phyloP scores from a whole-genome alignment of 2,329 filamentous ascomycete genomes.

The Aspergillus novoparasiticus region DNA sequence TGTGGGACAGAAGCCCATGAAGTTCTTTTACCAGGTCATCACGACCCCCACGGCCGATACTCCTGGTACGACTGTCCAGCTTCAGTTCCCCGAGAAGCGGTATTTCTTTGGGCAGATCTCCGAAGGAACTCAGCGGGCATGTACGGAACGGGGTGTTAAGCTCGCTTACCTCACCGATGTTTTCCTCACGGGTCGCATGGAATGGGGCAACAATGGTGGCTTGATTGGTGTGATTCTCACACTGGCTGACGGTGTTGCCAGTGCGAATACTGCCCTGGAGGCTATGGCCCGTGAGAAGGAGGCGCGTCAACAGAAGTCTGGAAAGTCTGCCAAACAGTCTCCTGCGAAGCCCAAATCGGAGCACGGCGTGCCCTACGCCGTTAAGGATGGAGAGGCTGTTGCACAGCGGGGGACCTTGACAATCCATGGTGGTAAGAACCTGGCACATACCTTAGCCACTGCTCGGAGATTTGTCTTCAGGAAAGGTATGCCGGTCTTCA shows the following conservation, averaged over 20 bases:
- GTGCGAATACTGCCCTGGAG: constrained; percentile 50
- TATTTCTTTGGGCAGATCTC: constrained; percentile 83
- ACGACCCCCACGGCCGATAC: constrained; percentile 87
- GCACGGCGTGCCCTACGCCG: constrained; percentile 31
- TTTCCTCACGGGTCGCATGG: constrained; percentile 77
- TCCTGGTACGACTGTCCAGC: constrained; percentile 71
- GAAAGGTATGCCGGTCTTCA: constrained; percentile 73
- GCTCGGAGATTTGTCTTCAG: constrained; percentile 83
- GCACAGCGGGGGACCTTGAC: constrained; percentile 50
- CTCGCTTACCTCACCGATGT: constrained; percentile 71
- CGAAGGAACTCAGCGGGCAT: constrained; percentile 82
- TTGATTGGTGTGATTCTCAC: constrained; percentile 84
- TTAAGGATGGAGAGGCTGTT: constrained; percentile 26
- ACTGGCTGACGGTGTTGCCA: constrained; percentile 67
- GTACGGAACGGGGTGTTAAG: constrained; percentile 67
- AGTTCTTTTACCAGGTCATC: constrained; percentile 72
- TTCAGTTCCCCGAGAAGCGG: constrained; percentile 78
- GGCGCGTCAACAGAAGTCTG: constrained; percentile 10
- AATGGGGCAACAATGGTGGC: constrained; percentile 78
- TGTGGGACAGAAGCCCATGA: constrained; percentile 57
- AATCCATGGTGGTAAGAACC: constrained; percentile 80
- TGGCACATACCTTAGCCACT: constrained; percentile 79
- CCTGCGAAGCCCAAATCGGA: constrained; percentile 25
- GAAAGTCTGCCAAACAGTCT: constrained; percentile 14
- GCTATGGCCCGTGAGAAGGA: constrained; percentile 28